These are phyloP conservation scores for Vitis hybrid DNA, from an alignment of 177 flowering plant species.

Conservation along the genomic window DNA sequence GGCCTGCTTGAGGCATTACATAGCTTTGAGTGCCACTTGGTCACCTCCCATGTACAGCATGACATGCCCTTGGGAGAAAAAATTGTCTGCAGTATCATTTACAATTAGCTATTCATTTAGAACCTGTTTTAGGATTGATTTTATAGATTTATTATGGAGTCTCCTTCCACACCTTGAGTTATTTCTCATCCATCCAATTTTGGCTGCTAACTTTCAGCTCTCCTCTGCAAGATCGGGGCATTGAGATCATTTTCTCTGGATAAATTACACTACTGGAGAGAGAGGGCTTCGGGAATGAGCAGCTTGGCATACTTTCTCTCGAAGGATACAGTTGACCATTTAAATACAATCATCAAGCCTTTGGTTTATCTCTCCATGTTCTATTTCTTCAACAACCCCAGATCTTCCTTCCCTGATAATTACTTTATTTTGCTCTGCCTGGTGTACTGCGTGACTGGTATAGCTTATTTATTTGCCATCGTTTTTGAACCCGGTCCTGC, in stretches of 20 bases:
- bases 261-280: constrained; percentile 89
- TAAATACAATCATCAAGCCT: constrained; percentile 84
- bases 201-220: constrained; percentile 55
- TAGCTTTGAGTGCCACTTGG: background rate
- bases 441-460: constrained; percentile 97
- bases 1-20: background rate
- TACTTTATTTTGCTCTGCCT: constrained; percentile 74
- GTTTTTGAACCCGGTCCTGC: constrained; percentile 79
- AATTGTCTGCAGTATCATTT: too few relatives aligned
- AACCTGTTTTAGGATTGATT: too few relatives aligned
- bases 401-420: constrained; percentile 78
- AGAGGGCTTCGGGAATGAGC: constrained; percentile 88
- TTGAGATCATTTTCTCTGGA: constrained; percentile 88
- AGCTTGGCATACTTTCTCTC: constrained; percentile 82
- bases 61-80: too few relatives aligned
- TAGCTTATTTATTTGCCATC: constrained; percentile 84
- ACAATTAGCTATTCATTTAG: too few relatives aligned
- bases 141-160: too few relatives aligned
- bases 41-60: too few relatives aligned
- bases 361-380: constrained; percentile 94
- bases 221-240: constrained; percentile 79
- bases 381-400: constrained; percentile 96
- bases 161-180: background rate
- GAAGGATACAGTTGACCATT: constrained; percentile 85
- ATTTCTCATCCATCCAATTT: constrained; percentile 3